phyloP scores from a whole-genome alignment of 2,329 filamentous ascomycete species.

The Fusarium xyrophilum region DNA sequence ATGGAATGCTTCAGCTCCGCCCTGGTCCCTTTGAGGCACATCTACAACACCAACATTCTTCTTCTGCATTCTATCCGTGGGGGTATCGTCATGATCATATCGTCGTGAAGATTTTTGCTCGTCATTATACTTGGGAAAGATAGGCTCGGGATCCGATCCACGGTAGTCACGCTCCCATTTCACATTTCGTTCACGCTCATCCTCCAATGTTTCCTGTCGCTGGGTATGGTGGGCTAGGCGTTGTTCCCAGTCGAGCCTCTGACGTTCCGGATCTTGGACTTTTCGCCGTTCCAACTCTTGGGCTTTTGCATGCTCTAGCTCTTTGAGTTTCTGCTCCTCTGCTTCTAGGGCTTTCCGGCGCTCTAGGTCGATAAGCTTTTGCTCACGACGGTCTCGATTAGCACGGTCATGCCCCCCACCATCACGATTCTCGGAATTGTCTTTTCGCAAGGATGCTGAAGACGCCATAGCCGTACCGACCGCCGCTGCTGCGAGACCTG shows the following conservation, averaged over 20 bases:
- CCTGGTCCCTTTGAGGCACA: slow-evolving; percentile 36
- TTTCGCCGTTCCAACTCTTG: slow-evolving; percentile 5
- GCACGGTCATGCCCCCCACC: slow-evolving; percentile 34
- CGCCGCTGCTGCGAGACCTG: slow-evolving; percentile 57
- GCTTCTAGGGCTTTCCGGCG: slow-evolving; percentile 27
- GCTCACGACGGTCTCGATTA: slow-evolving; percentile 19
- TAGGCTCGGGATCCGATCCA: slow-evolving; percentile 43
- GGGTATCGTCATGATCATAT: slow-evolving; percentile 44
- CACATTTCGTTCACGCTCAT: slow-evolving; percentile 28
- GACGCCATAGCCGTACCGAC: slow-evolving; percentile 49
- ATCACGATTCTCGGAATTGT: slow-evolving; percentile 23
- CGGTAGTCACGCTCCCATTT: slow-evolving; percentile 37
- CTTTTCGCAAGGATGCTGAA: slow-evolving; percentile 35
- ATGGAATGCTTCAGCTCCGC: slow-evolving; percentile 40
- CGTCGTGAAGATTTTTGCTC: slow-evolving; percentile 44
- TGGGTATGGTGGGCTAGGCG: slow-evolving; percentile 13
- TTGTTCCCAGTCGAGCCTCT: slow-evolving; percentile 11
- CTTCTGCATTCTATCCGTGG: slow-evolving; percentile 39
- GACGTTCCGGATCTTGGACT: neutral
- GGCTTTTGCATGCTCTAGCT: slow-evolving; percentile 33
- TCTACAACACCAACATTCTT: slow-evolving; percentile 38
- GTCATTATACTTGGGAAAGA: slow-evolving; percentile 42
- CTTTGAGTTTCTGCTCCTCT: slow-evolving; percentile 28
- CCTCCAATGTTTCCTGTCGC: slow-evolving; percentile 26
- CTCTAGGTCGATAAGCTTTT: slow-evolving; percentile 33